Conservation (phyloP, 1,139 yeast genomes). For the Pichia sp. region DNA sequence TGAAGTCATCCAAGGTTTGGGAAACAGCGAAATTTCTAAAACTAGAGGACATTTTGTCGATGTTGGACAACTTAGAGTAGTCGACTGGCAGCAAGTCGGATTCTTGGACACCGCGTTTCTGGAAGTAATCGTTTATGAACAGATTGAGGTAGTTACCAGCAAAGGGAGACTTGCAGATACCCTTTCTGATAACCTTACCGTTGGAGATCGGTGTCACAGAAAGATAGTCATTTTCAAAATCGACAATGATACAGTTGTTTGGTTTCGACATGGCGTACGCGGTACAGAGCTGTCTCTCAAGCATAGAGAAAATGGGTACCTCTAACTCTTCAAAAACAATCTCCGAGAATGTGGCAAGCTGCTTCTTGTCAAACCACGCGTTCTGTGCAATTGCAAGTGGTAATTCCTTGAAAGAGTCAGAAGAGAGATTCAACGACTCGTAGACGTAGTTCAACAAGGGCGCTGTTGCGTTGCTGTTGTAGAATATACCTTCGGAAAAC, state of each 20-base stretch:
- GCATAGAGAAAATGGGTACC: constrained; percentile 63
- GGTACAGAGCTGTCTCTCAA: constrained; percentile 67
- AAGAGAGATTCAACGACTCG: constrained; percentile 41
- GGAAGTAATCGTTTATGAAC: constrained; percentile 43
- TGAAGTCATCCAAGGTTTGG: constrained; percentile 46
- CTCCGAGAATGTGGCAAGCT: constrained; percentile 49
- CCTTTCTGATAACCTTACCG: constrained; percentile 61
- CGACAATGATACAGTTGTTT: constrained; percentile 63
- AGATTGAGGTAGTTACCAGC: constrained; percentile 69
- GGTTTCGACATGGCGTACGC: constrained; percentile 62
- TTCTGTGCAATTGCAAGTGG: constrained; percentile 68
- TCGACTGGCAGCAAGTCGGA: constrained; percentile 28
- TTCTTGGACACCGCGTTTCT: constrained; percentile 26
- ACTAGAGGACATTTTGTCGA: constrained; percentile 36
- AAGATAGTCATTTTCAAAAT: constrained; percentile 58
- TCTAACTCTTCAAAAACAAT: constrained; percentile 60
- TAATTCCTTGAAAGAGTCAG: constrained; percentile 41
- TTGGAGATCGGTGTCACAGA: constrained; percentile 71
- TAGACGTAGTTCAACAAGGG: constrained; percentile 60
- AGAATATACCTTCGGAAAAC: constrained; percentile 60
- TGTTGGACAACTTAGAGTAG: constrained; percentile 27
- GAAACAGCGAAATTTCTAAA: constrained; percentile 44
- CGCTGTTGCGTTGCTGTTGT: constrained; percentile 59
- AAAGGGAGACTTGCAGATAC: constrained; percentile 54
- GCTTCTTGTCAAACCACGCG: constrained; percentile 55